Base-by-base conservation (phyloP, 1,284 basidiomycete genomes). In the Flammula alnicola region DNA sequence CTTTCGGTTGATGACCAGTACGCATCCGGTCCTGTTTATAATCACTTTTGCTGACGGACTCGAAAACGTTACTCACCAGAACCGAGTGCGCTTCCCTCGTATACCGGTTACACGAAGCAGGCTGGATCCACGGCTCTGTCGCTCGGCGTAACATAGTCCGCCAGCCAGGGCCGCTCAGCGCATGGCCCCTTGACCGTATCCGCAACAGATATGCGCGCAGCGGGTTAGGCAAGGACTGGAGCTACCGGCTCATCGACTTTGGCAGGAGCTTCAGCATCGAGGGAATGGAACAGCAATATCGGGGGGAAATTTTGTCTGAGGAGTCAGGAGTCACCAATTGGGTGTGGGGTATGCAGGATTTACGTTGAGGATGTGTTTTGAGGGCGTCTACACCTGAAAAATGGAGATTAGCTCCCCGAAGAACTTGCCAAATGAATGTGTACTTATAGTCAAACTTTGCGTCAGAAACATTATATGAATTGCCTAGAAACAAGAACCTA, bases 201-300 rank as follows among this genome's bases (percentile, higher is more conserved):
- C 39, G 47, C 14, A 47, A 65, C 49, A 64, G 61, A 25, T 60
- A 2, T 11, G 41, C 59, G 14, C 47, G 51, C 43, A 39, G 38
- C 20, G 43, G 55, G 25, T 47, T 47, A 49, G 51, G 49, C 58
- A 31, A 52, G 51, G 11, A 71, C 64, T 39, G 73, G 73, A 57
- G 54, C 41, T 82, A 77, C 60, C 70, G 79, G 22, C 57, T 81
- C 56, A 80, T 81, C 52, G 80, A 83, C 61, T 80, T 81, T 60
- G 79, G 79, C n/a, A n/a, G n/a, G n/a, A n/a, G n/a, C n/a, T n/a
- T n/a, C n/a, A n/a, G n/a, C n/a, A n/a, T n/a, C n/a, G n/a, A n/a
- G n/a, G n/a, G n/a, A n/a, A n/a, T n/a, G n/a, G n/a, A n/a, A n/a
- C n/a, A n/a, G n/a, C n/a, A n/a, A n/a, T n/a, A n/a, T n/a, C n/a